Conservation (phyloP, 257 asterid genomes). For the Mitragyna speciosa region DNA sequence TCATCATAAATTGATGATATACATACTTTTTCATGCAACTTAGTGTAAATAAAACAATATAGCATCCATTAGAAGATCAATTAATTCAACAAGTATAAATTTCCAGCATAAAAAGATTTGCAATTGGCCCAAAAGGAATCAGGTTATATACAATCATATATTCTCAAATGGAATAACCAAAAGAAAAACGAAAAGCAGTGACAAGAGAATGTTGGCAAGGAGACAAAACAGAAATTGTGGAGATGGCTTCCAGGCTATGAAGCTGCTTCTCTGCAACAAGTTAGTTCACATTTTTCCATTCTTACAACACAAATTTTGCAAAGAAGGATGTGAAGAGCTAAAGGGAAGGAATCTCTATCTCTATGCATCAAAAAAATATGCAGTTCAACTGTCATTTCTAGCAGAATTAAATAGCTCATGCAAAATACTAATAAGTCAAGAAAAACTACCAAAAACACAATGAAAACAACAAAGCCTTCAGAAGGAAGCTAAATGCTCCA, state of each 20-base stretch:
- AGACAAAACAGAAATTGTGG: not conserved
- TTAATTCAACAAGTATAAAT: too few relatives aligned
- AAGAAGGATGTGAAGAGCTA: not conserved
- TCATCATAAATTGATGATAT: too few relatives aligned
- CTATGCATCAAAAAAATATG: not conserved
- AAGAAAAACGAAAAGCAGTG: not conserved
- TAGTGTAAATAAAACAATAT: too few relatives aligned
- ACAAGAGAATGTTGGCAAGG: not conserved
- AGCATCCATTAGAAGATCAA: too few relatives aligned
- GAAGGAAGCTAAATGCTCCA: not conserved
- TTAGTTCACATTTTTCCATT: not conserved
- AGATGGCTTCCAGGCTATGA: not conserved
- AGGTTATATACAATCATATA: too few relatives aligned
- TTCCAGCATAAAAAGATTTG: too few relatives aligned
- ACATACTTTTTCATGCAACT: too few relatives aligned
- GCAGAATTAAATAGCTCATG: not conserved
- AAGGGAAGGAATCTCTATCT: not conserved
- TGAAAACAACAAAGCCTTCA: not conserved
- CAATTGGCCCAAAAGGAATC: too few relatives aligned
- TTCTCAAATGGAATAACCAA: not conserved
- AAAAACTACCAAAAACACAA: not conserved
- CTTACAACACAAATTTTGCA: not conserved
- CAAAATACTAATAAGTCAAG: not conserved
- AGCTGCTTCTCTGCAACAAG: not conserved
- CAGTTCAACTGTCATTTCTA: not conserved